Base-by-base conservation (phyloP, 345 rosid species). In the Eutrema yunnanense region DNA sequence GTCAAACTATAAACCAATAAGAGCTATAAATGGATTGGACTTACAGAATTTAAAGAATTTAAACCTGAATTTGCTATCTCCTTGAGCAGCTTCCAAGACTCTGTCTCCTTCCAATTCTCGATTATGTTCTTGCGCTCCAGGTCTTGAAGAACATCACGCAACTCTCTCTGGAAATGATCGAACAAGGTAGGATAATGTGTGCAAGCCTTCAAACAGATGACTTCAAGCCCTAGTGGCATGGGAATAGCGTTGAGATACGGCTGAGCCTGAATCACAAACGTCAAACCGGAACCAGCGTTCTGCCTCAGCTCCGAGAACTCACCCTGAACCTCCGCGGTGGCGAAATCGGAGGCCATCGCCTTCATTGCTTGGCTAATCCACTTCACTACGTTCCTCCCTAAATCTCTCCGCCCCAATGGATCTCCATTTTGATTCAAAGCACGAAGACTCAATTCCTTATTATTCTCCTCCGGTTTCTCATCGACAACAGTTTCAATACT, bases 111-210 rank as follows among this genome's bases (percentile, higher is more conserved):
- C 98, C 98, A 94, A 75, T 84, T 74, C 59, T 84, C 85, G 67
- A 88, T 73, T 11, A 73, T 7, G 6, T 85, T 72, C 54, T 84
- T 84, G 8, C 70, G 73, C 72, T 88, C 86, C 1, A 87, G 80
- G 34, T 83, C 87, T 62, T 84, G 95, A 76, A 94, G 92, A 78
- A 86, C 87, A 56, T 88, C 88, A 5, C 92, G 81, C 79, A 94
- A 47, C 79, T 93, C 98, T 59, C 98, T 81, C 85, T 93, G 98
- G 83, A 93, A 93, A 73, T 94, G 83, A 85, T 94, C 98, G 47
- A 94, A 91, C 11, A 94, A 79, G 3, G 97, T 91, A 1, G 98
- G 92, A 65, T 91, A 94, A 81, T 94, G 96, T 7, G 96, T 86
- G 65, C 90, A 84, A 38, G 92, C 91, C 78, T 94, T 94, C 76